A percentile compares a stretch with the other conserved stretches of the same genome.
Conservation (phyloP, 2,329 filamentous ascomycete genomes). For the Xylariaceae sp. region DNA sequence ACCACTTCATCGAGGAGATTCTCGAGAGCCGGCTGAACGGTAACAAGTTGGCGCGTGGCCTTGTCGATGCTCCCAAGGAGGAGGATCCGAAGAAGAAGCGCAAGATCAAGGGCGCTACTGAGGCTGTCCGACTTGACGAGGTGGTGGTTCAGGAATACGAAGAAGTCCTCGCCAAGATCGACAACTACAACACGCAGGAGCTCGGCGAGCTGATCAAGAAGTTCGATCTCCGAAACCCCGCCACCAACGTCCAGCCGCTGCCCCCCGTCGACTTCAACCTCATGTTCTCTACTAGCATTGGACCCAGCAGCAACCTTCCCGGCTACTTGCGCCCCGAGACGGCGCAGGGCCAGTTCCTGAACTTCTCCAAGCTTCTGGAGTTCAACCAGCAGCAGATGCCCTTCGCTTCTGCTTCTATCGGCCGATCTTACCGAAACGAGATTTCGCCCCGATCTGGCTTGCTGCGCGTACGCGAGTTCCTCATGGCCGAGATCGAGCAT, state of each 20-base stretch:
- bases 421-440: slow-evolving; percentile 97
- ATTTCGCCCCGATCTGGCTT: slow-evolving; percentile 91
- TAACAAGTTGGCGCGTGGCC: slow-evolving; percentile 85
- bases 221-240: slow-evolving; percentile 84
- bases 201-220: slow-evolving; percentile 85
- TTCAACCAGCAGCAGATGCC: slow-evolving; percentile 96
- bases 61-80: slow-evolving; percentile 73
- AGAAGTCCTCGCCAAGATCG: slow-evolving; percentile 83
- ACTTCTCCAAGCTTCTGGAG: slow-evolving; percentile 92
- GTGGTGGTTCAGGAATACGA: slow-evolving; percentile 83
- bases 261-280: slow-evolving; percentile 92
- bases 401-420: slow-evolving; percentile 93
- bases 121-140: slow-evolving; percentile 82
- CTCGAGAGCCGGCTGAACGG: slow-evolving; percentile 82
- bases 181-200: slow-evolving; percentile 86
- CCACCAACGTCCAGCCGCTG: slow-evolving; percentile 68
- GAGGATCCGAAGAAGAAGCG: slow-evolving; percentile 69
- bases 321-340: slow-evolving; percentile 92
- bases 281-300: slow-evolving; percentile 83
- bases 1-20: slow-evolving; percentile 94
- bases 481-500: slow-evolving; percentile 99
- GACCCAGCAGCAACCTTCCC: slow-evolving; percentile 79
- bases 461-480: slow-evolving; percentile 88
- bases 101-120: slow-evolving; percentile 75
- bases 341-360: slow-evolving; percentile 95